Conservation (phyloP, 1,284 basidiomycete species). For the Ustilago lituana region DNA sequence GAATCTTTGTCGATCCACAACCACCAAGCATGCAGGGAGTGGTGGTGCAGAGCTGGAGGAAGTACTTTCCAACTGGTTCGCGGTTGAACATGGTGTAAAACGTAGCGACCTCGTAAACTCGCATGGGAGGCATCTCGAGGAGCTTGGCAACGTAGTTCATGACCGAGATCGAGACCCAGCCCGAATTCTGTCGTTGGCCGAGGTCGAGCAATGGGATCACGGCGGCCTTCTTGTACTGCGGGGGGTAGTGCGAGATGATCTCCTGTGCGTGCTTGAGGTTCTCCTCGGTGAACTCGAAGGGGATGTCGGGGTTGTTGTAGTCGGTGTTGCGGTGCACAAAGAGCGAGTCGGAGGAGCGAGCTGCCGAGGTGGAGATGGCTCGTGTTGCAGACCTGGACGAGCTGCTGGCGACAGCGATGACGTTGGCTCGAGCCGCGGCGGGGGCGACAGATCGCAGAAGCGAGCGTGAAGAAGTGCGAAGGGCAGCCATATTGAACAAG, state of each 20-base stretch:
- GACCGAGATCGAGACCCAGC: conserved; percentile 97
- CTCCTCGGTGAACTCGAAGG: conserved; percentile 84
- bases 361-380: conserved; percentile 43
- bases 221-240: conserved; percentile 94
- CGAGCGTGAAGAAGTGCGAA: conserved; percentile 46
- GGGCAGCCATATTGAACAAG: conserved; percentile 38
- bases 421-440: conserved; percentile 27
- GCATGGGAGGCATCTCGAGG: conserved; percentile 95
- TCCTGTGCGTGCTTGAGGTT: conserved; percentile 86
- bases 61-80: conserved; percentile 92
- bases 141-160: conserved; percentile 95
- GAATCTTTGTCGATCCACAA: conserved; percentile 81
- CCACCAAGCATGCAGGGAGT: conserved; percentile 98
- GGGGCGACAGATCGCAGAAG: conserved; percentile 41
- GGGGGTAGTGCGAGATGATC: conserved; percentile 90
- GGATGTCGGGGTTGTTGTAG: conserved; percentile 80
- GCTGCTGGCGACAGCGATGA: conserved; percentile 30
- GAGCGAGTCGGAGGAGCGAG: conserved; percentile 59
- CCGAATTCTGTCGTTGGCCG: conserved; percentile 95
- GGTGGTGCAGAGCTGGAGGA: conserved; percentile 98
- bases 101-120: conserved; percentile 98
- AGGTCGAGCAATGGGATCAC: conserved; percentile 96
- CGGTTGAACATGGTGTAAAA: conserved; percentile 93
- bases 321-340: conserved; percentile 83
- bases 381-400: conserved; percentile 34